A percentile compares a stretch with the other conserved stretches of the same genome.
phyloP scores from a whole-genome alignment of 805 yeast species.

The Wickerhamomyces pijperi region DNA sequence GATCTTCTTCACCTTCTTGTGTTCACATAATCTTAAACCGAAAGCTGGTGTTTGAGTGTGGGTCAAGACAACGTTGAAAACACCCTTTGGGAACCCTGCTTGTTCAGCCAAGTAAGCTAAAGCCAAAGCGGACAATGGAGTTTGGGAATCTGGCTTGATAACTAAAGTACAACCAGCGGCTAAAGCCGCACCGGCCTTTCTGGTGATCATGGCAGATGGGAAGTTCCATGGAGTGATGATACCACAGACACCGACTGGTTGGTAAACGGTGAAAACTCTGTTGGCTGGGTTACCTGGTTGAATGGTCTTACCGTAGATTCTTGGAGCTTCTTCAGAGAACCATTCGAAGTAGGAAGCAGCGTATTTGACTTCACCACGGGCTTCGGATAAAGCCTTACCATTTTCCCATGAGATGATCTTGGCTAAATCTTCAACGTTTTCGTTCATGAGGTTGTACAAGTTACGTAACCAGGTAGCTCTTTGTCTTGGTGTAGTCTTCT shows the following conservation, averaged over 20 bases:
- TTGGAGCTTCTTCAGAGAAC: constrained; percentile 63
- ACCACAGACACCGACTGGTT: constrained; percentile 57
- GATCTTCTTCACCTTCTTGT: constrained; percentile 38
- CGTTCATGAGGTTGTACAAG: constrained; percentile 38
- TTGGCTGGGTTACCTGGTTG: constrained; percentile 41
- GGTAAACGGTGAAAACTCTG: constrained; percentile 41
- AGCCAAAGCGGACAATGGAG: constrained; percentile 51
- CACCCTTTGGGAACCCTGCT: constrained; percentile 54
- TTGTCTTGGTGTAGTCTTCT: constrained; percentile 36
- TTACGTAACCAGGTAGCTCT: constrained; percentile 41
- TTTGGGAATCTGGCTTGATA: constrained; percentile 50
- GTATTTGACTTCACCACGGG: constrained; percentile 44
- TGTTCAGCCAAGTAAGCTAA: constrained; percentile 41
- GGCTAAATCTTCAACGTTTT: constrained; percentile 46
- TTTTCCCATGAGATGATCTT: constrained; percentile 48
- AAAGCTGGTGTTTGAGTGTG: constrained; percentile 39
- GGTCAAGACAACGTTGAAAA: constrained; percentile 39
- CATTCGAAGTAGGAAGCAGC: constrained; percentile 77
- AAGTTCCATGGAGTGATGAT: constrained; percentile 59
- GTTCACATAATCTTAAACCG: constrained; percentile 40
- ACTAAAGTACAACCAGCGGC: constrained; percentile 58
- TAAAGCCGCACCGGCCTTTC: constrained; percentile 54
- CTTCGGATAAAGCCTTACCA: constrained; percentile 45
- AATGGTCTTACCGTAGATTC: constrained; percentile 44
- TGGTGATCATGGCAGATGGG: constrained; percentile 57